Percentiles rank a stretch among this genome's conserved stretches.
Evolutionary conservation across 1,284 basidiomycete genomes (phyloP).

Genomic region (Marasmius tenuissimus): DNA sequence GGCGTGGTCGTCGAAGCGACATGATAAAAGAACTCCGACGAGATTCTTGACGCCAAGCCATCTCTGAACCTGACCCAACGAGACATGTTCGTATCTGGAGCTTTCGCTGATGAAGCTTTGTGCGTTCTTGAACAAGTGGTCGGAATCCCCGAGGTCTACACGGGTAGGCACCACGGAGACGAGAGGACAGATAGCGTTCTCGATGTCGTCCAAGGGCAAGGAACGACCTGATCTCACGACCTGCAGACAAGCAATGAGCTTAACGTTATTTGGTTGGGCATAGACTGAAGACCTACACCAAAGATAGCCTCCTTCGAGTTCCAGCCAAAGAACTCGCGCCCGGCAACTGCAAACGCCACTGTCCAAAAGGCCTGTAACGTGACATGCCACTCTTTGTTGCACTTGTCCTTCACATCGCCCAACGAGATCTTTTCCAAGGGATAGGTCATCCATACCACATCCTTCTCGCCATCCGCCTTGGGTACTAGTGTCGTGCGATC

Average conservation of each 20-base stretch:
- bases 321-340: conserved; percentile 21
- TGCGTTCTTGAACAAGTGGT: conserved; percentile 30
- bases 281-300: conserved; percentile 34
- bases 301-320: conserved; percentile 38
- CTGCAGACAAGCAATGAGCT: conserved; percentile 23
- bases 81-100: conserved; percentile 42
- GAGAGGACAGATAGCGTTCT: conserved; percentile 38
- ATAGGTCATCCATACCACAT: conserved; percentile 12
- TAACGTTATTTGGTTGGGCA: not conserved
- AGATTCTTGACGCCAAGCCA: conserved; percentile 41
- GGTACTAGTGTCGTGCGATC: conserved; percentile 17
- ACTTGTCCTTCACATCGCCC: conserved; percentile 29
- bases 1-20: conserved; percentile 34
- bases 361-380: conserved; percentile 47
- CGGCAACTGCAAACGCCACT: conserved; percentile 33
- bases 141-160: conserved; percentile 29
- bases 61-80: conserved; percentile 43
- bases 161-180: conserved; percentile 44
- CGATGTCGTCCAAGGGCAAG: conserved; percentile 38
- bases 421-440: conserved; percentile 26
- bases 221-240: conserved; percentile 49
- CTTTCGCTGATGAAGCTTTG: conserved; percentile 39
- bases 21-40: conserved; percentile 47
- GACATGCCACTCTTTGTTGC: conserved; percentile 32
- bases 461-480: conserved; percentile 17